phyloP scores from a whole-genome alignment of 805 yeast species.

The Teunomyces stri region DNA sequence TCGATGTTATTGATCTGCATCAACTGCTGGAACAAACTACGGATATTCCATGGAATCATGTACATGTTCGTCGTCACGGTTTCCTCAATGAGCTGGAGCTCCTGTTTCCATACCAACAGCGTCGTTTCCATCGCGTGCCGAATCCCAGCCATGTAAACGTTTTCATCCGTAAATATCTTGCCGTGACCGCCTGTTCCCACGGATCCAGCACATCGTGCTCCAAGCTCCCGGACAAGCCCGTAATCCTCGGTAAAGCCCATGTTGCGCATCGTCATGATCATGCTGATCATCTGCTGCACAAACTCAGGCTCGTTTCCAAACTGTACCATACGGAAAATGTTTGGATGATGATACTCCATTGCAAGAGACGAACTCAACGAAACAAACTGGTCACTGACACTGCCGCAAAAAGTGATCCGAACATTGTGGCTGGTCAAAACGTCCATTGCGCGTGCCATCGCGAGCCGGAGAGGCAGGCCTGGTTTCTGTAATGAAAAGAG shows the following conservation, averaged over 20 bases:
- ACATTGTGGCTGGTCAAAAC: conserved; percentile 24
- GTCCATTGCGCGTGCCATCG: conserved; percentile 18
- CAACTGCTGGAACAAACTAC: conserved; percentile 38
- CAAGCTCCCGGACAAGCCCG: conserved; percentile 26
- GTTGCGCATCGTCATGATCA: conserved; percentile 31
- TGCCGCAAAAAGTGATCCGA: conserved; percentile 35
- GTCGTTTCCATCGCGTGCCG: conserved; percentile 38
- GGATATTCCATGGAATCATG: conserved; percentile 38
- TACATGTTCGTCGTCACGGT: conserved; percentile 15
- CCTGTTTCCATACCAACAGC: conserved; percentile 17
- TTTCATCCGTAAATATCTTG: conserved; percentile 19
- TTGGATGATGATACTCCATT: conserved; percentile 33
- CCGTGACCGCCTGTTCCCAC: conserved; percentile 26
- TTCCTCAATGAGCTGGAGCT: conserved; percentile 7
- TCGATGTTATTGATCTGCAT: conserved; percentile 29
- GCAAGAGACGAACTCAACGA: conserved; percentile 33
- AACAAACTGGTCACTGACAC: conserved; percentile 35
- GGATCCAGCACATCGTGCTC: conserved; percentile 27
- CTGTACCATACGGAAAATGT: conserved; percentile 30
- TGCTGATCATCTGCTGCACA: conserved; percentile 23
- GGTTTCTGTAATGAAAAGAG: conserved; percentile 32
- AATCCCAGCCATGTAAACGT: conserved; percentile 29
- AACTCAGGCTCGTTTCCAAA: conserved; percentile 26
- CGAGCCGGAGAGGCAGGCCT: conserved; percentile 14
- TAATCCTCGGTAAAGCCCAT: conserved; percentile 33